Evolutionary conservation across 2,329 filamentous ascomycete genomes (phyloP).

Genomic region (Fusarium haematococcum): DNA sequence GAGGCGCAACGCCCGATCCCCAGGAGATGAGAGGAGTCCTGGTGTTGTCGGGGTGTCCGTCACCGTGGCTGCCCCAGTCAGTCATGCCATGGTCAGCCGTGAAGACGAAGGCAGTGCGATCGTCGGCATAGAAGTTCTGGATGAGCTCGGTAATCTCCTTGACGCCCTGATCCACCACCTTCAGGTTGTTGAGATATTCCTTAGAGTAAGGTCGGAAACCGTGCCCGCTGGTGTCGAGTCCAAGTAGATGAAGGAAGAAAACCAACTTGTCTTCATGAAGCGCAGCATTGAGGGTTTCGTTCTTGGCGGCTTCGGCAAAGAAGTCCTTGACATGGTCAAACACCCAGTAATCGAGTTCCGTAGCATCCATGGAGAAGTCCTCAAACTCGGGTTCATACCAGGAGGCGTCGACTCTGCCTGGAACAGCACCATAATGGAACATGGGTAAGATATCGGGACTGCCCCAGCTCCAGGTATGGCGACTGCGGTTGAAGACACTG

Average conservation of each 20-base stretch:
- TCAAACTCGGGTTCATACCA: constrained; percentile 87
- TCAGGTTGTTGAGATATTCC: constrained; percentile 94
- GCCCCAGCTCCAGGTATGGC: constrained; percentile 99
- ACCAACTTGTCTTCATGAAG: constrained; percentile 88
- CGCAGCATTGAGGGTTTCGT: constrained; percentile 78
- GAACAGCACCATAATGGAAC: constrained; percentile 93
- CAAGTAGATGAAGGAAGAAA: constrained; percentile 94
- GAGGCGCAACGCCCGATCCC: constrained; percentile 90
- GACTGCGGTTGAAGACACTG: constrained; percentile 96
- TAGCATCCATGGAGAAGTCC: constrained; percentile 88
- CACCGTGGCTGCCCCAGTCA: constrained; percentile 98
- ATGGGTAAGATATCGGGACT: constrained; percentile 97
- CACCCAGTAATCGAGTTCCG: constrained; percentile 90
- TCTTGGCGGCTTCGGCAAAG: constrained; percentile 82
- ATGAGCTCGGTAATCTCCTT: constrained; percentile 84
- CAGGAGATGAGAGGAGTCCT: constrained; percentile 92
- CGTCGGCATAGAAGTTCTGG: constrained; percentile 85
- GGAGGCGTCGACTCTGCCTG: constrained; percentile 87
- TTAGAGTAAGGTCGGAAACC: constrained; percentile 89
- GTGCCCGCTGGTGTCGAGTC: constrained; percentile 92
- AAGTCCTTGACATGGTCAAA: constrained; percentile 93
- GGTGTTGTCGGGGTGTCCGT: constrained; percentile 97
- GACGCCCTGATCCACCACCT: constrained; percentile 92
- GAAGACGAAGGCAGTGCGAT: constrained; percentile 93
- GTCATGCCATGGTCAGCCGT: constrained; percentile 99